phyloP scores from a whole-genome alignment of 805 yeast species.

The Yarrowia deformans region DNA sequence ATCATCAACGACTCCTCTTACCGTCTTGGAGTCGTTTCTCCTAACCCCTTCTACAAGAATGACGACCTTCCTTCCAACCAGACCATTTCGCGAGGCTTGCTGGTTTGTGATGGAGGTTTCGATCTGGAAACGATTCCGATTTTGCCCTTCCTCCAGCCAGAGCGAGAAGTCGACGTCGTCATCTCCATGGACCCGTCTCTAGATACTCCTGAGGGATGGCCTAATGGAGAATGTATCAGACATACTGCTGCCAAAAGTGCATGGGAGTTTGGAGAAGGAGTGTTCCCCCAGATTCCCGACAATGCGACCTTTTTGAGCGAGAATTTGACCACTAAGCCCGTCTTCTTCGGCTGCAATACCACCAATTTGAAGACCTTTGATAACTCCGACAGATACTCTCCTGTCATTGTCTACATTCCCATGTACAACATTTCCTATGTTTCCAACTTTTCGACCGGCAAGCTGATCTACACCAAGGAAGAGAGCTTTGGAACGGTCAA shows the following conservation, averaged over 20 bases:
- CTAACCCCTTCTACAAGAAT: slow-evolving; percentile 70
- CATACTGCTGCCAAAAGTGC: slow-evolving; percentile 67
- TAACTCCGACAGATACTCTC: slow-evolving; percentile 49
- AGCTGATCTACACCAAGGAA: slow-evolving; percentile 65
- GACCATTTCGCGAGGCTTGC: slow-evolving; percentile 54
- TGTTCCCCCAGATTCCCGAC: slow-evolving; percentile 54
- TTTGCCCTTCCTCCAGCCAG: slow-evolving; percentile 65
- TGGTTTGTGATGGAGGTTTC: slow-evolving; percentile 76
- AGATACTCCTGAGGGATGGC: slow-evolving; percentile 67
- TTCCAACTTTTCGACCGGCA: slow-evolving; percentile 74
- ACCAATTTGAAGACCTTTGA: slow-evolving; percentile 62
- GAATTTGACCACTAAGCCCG: slow-evolving; percentile 58
- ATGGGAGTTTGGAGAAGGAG: slow-evolving; percentile 57
- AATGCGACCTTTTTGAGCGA: slow-evolving; percentile 68
- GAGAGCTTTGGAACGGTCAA: slow-evolving; percentile 68
- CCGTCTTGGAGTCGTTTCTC: slow-evolving; percentile 64
- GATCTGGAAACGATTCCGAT: slow-evolving; percentile 70
- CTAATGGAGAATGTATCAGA: slow-evolving; percentile 69
- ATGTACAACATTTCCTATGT: slow-evolving; percentile 75
- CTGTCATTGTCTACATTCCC: slow-evolving; percentile 77
- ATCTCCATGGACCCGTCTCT: slow-evolving; percentile 74
- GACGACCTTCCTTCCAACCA: slow-evolving; percentile 53
- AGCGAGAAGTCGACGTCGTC: slow-evolving; percentile 65
- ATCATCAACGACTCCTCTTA: slow-evolving; percentile 58
- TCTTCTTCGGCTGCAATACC: slow-evolving; percentile 82